Base-by-base conservation (phyloP, 805 yeast genomes). In the Lachancea kluyveri region DNA sequence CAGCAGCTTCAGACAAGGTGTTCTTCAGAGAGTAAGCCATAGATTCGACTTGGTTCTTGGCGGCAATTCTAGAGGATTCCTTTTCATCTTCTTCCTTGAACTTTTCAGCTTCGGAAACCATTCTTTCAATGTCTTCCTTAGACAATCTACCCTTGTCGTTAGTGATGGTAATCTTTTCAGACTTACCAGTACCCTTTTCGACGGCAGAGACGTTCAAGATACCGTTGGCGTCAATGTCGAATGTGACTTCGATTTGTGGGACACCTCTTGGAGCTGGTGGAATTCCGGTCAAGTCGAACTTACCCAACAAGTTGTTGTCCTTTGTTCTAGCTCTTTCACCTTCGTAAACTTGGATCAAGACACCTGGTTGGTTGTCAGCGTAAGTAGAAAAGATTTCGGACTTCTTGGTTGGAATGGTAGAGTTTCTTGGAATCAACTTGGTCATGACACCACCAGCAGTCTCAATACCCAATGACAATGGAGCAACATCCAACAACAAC, bases 371-470 rank as follows among this genome's bases (percentile, higher is more conserved):
- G 83, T 90, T 88, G 68, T 90, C 97, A 57, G 96, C 92, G 66
- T 85, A 86, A 54, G 98, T 90, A 46, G 96, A 87, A 87, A 90
- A 90, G 50, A 80, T 79, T 75, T 88, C 96, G 35, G 96, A 87
- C 74, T 90, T 90, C 81, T 88, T 90, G 64, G 96, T 84, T 70
- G 98, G 98, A 54, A 90, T 87, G 45, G 97, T 88, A 40, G 96
- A 82, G 83, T 90, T 90, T 77, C 98, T 83, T 72, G 96, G 95
- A 57, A 90, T 90, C 71, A 90, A 83, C 72, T 86, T 86, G 68
- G 97, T 88, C 95, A 90, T 88, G 69, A 88, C 92, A 81, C 97
- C 97, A 79, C 98, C 97, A 64, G 96, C 95, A 57, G 96, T 90
- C 75, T 90, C 97, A 68, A 90, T 90, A 81, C 98, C 98, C 57